Evolutionary conservation across 148 eudicot species (phyloP), one percentile per base, ranked within the genome.

Genomic region (Fagopyrum esculentum): DNA sequence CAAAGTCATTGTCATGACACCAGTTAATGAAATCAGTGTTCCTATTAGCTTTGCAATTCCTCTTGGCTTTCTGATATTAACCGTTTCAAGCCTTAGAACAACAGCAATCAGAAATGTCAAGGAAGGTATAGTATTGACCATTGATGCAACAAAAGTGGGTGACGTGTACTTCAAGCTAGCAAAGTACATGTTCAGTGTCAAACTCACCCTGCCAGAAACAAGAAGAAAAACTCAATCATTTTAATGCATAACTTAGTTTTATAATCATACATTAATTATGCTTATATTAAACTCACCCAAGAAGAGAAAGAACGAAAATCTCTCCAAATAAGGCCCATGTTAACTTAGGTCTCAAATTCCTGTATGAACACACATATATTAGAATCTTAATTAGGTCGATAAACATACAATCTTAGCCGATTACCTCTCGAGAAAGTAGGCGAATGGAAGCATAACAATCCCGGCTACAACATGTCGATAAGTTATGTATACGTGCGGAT

Each of bases 391-490:
- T 0, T 59, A 22, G 35, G 43, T 4, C 22, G 19, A 5, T 1
- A 10, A 59, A 19, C 4, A 11, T 0, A 48, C 2, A 35, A 35
- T 35, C 40, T 35, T 35, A 35, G 40, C 40, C 1, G 40, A 15
- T 44, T 79, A 92, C 98, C 96, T 87, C 78, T 92, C 98, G 45
- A 92, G 84, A 73, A 87, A 84, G 83, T 86, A 90, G 77, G 98
- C 98, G 71, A 86, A 92, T 9, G 93, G 96, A 43, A 86, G 78
- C 82, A 87, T 77, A 15, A 72, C 86, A 6, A 92, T 63, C 6
- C 84, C 90, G 52, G 89, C 90, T 0, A 90, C 89, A 15, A 90
- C 69, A 72, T 92, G 88, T 26, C 97, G 85, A 50, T 92, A 92
- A 6, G 97, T 92, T 9, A 92, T 52, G 72, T 86, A 90, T 49